Evolutionary conservation across 805 yeast genomes (phyloP).

Genomic region (Kodamaea laetipori): DNA sequence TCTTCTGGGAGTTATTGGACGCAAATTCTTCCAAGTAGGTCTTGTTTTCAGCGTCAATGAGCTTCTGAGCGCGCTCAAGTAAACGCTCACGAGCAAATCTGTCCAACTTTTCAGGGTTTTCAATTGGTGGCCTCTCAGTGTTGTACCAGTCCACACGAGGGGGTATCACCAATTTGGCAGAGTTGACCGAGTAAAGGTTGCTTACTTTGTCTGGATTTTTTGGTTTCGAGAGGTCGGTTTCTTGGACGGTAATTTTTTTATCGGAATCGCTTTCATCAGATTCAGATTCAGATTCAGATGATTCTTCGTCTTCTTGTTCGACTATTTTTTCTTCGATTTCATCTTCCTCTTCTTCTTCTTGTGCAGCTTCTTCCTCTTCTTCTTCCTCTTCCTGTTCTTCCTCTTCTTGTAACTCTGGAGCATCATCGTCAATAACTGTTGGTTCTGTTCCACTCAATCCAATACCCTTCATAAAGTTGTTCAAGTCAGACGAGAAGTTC

Average conservation of each 20-base stretch:
- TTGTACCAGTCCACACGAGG: slow-evolving; percentile 78
- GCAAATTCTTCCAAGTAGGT: slow-evolving; percentile 72
- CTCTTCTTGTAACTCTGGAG: slow-evolving; percentile 17
- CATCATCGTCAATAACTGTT: slow-evolving; percentile 30
- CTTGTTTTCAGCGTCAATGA: slow-evolving; percentile 70
- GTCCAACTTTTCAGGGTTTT: slow-evolving; percentile 40
- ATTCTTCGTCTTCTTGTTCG: slow-evolving; percentile 14
- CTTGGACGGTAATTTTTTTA: slow-evolving; percentile 15
- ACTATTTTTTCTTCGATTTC: slow-evolving; percentile 19
- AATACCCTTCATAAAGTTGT: slow-evolving; percentile 63
- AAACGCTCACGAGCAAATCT: slow-evolving; percentile 62
- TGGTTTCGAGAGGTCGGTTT: slow-evolving; percentile 13
- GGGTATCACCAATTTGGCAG: slow-evolving; percentile 59
- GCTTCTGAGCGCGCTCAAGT: slow-evolving; percentile 62
- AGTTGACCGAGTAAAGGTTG: slow-evolving; percentile 50
- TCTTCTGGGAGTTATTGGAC: slow-evolving; percentile 75
- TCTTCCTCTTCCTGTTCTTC: slow-evolving; percentile 37
- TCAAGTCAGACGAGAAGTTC: slow-evolving; percentile 54
- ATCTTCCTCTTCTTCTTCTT: slow-evolving; percentile 24
- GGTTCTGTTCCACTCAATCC: slow-evolving; percentile 54
- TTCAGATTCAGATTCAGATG: slow-evolving; percentile 3
- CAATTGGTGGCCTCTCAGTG: slow-evolving; percentile 23
- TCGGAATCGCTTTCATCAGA: background rate
- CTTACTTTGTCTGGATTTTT: slow-evolving; percentile 31
- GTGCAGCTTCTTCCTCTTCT: slow-evolving; percentile 35